Conservation (phyloP, 116 monocot genomes). For the Zostera marina region DNA sequence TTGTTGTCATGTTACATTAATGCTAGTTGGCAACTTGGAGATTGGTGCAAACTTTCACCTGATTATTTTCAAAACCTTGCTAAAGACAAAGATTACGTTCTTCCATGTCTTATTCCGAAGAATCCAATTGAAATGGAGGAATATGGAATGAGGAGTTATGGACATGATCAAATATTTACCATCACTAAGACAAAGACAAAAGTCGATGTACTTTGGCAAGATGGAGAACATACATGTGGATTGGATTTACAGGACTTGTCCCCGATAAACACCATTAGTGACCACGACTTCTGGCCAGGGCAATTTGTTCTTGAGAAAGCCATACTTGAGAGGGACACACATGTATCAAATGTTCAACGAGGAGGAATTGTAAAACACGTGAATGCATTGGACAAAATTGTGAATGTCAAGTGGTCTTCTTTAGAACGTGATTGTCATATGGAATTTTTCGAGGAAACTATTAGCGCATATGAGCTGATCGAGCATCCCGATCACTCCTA, state of each 20-base stretch:
- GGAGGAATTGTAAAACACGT: conserved; percentile 61
- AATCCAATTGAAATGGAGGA: conserved; percentile 13
- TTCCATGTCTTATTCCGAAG: conserved; percentile 2
- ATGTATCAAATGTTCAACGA: conserved; percentile 6
- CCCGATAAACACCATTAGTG: conserved; percentile 61
- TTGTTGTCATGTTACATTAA: conserved; percentile 48
- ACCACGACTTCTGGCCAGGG: conserved; percentile 88
- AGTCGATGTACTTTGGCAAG: conserved; percentile 77
- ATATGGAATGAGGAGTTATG: conserved; percentile 6
- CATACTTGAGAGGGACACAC: conserved; percentile 21
- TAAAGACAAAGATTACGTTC: not conserved
- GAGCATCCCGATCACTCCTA: conserved; percentile 76
- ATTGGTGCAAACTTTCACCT: conserved; percentile 62
- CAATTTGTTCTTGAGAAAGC: conserved; percentile 70
- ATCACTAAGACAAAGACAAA: conserved; percentile 57
- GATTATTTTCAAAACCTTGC: conserved; percentile 15
- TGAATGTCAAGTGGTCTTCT: conserved; percentile 49
- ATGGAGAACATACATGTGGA: conserved; percentile 39
- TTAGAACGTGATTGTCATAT: conserved; percentile 5
- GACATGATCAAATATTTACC: conserved; percentile 25
- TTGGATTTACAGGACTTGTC: conserved; percentile 39
- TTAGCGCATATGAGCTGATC: conserved; percentile 83
- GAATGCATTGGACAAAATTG: conserved; percentile 47
- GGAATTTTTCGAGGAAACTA: conserved; percentile 35
- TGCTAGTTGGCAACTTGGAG: conserved; percentile 87